Evolutionary conservation across 805 yeast genomes (phyloP).

Genomic region (Kregervanrija fluxuum): DNA sequence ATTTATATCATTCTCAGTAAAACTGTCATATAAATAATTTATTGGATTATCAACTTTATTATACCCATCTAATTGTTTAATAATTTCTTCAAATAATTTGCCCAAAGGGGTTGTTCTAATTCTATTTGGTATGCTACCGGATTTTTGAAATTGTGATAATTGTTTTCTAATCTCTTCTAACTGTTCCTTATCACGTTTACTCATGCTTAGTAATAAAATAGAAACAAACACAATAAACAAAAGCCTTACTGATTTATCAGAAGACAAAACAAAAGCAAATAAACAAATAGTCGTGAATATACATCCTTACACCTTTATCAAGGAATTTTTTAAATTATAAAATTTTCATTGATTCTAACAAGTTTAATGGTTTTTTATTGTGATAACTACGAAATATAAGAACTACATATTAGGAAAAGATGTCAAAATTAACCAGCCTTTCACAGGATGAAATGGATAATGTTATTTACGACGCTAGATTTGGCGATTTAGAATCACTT

Average conservation of each 20-base stretch:
- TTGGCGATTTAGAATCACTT: conserved; percentile 76
- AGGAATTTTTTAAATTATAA: not conserved
- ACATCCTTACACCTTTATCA: too few species aligned
- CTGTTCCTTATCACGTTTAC: not conserved
- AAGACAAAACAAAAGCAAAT: not conserved
- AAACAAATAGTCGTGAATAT: too few species aligned
- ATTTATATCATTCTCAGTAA: not conserved
- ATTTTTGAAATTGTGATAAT: conserved; percentile 18
- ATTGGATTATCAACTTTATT: conserved; percentile 4
- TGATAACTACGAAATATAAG: too few species aligned
- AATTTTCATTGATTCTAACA: not conserved
- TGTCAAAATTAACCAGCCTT: conserved; percentile 25
- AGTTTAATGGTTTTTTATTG: not conserved
- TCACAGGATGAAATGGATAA: conserved; percentile 77
- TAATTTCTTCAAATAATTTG: conserved; percentile 23
- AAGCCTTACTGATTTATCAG: not conserved
- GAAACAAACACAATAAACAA: not conserved
- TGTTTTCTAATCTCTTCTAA: conserved; percentile 16
- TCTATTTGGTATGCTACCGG: conserved; percentile 16
- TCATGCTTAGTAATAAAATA: not conserved
- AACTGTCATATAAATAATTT: conserved; percentile 4
- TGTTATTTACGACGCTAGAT: conserved; percentile 76
- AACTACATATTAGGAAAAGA: conserved; percentile 3
- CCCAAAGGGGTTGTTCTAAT: conserved; percentile 27
- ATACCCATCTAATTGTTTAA: conserved; percentile 11